These are phyloP conservation scores for Chalciporus sphaerocephalus DNA, from an alignment of 768 basidiomycete genomes.

Conservation along the genomic window DNA sequence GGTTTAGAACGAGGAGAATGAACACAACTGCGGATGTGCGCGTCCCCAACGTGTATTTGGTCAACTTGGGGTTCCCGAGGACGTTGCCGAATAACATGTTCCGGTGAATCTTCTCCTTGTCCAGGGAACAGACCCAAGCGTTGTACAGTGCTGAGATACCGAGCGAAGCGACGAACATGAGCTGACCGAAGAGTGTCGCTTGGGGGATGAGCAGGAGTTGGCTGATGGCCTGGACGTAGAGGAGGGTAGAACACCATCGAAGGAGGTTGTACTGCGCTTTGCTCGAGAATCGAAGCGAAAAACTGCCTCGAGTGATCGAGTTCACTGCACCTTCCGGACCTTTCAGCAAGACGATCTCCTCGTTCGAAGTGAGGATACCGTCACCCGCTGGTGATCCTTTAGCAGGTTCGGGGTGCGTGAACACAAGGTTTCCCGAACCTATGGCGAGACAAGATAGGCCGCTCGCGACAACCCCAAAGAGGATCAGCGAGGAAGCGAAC, in stretches of 20 bases:
- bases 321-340: conserved; percentile 29
- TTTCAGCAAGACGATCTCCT: conserved; percentile 22
- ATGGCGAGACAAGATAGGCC: conserved; percentile 26
- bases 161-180: conserved; percentile 28
- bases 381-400: conserved; percentile 26
- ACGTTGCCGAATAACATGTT: conserved; percentile 10
- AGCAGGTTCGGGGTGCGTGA: conserved; percentile 24
- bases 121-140: conserved; percentile 26
- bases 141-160: conserved; percentile 27
- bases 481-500: conserved; percentile 25
- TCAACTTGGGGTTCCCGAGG: conserved; percentile 11
- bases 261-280: conserved; percentile 9
- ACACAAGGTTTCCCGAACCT: conserved; percentile 21
- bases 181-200: conserved; percentile 26
- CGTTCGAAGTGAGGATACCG: conserved; percentile 21
- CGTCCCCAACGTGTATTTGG: conserved; percentile 13
- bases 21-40: conserved; percentile 19
- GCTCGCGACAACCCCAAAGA: conserved; percentile 28
- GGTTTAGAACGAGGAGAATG: conserved; percentile 9
- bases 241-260: conserved; percentile 19
- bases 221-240: conserved; percentile 21
- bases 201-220: conserved; percentile 31
- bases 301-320: conserved; percentile 25
- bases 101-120: conserved; percentile 21
- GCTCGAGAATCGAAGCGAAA: conserved; percentile 22